phyloP scores from a whole-genome alignment of 306 rosid species.

The Leucaena leucocephala region DNA sequence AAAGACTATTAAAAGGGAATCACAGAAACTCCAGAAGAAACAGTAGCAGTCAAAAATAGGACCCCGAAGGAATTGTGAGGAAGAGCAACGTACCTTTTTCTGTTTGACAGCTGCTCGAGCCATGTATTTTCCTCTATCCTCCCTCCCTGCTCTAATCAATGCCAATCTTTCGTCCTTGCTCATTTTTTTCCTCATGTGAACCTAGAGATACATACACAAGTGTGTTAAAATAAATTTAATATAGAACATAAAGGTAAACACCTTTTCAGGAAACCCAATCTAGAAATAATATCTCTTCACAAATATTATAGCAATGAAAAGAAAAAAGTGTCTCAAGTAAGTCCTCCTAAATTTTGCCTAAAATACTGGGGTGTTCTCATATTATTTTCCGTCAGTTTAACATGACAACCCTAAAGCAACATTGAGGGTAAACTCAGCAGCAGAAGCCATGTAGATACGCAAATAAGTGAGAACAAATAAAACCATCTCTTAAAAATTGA shows the following conservation, averaged over 20 bases:
- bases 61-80: neutral
- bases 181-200: conserved; percentile 64
- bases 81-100: conserved; percentile 64
- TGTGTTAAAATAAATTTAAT: conserved; percentile 19
- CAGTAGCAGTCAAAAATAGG: neutral
- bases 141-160: conserved; percentile 81
- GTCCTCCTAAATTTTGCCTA: neutral
- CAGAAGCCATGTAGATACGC: neutral
- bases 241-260: neutral
- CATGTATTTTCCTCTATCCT: conserved; percentile 78
- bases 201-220: conserved; percentile 46
- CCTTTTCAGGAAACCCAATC: neutral
- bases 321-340: neutral
- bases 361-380: neutral
- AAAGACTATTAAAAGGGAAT: neutral
- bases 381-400: neutral
- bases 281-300: neutral
- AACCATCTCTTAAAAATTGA: too few relatives aligned
- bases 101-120: conserved; percentile 81
- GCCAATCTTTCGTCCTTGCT: conserved; percentile 79
- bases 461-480: neutral
- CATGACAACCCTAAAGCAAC: neutral
- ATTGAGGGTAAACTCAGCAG: neutral
- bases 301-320: neutral
- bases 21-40: neutral